phyloP scores from a whole-genome alignment of 2,329 filamentous ascomycete genomes.

The Penicillium nordicum region DNA sequence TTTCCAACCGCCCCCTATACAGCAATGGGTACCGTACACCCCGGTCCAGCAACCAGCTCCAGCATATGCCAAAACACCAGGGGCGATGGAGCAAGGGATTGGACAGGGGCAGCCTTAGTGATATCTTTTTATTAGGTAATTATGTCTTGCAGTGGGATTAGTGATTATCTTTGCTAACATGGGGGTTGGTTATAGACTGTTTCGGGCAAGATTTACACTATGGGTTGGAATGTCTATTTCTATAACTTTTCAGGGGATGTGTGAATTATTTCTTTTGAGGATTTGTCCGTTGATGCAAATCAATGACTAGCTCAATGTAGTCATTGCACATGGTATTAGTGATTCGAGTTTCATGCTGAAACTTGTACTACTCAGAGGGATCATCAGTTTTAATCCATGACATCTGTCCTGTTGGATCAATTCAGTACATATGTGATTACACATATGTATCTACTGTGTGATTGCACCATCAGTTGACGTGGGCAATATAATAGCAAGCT shows the following conservation, averaged over 20 bases:
- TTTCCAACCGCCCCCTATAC: conserved; percentile 18
- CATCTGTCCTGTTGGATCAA: not conserved
- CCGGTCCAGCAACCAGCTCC: conserved; percentile 17
- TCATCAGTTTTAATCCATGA: not conserved
- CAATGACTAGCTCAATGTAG: too few species aligned
- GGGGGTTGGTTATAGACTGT: not conserved
- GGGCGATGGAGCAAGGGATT: conserved; percentile 14
- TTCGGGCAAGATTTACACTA: not conserved
- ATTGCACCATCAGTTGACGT: not conserved
- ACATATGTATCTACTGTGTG: not conserved
- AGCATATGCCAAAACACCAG: conserved; percentile 7
- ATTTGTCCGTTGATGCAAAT: not conserved
- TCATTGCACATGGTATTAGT: not conserved
- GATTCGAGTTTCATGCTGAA: not conserved
- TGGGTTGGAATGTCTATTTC: not conserved
- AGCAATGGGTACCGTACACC: conserved; percentile 16
- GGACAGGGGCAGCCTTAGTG: not conserved
- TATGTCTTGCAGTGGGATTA: not conserved
- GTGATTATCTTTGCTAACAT: not conserved
- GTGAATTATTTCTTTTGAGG: not conserved
- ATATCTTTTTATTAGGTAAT: not conserved
- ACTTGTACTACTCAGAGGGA: not conserved
- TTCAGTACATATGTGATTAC: not conserved
- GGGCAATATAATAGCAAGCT: not conserved
- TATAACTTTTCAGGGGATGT: not conserved